phyloP scores from a whole-genome alignment of 169 alveolate genomes.

The Perkinsus chesapeaki region DNA sequence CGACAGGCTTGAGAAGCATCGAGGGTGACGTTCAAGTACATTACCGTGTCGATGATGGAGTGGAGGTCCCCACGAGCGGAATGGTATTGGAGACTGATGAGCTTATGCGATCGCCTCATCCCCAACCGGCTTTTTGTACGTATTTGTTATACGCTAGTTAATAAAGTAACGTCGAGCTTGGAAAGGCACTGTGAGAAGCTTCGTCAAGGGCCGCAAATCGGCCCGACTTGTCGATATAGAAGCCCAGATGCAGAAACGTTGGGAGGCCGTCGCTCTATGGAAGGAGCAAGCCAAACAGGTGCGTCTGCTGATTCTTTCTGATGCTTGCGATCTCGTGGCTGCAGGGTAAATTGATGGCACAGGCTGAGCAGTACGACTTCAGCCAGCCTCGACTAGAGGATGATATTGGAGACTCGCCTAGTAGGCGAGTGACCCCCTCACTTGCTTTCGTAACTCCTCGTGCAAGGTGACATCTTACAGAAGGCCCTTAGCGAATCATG shows the following conservation, averaged over 20 bases:
- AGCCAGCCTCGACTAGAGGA: background rate
- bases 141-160: too few relatives aligned
- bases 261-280: background rate
- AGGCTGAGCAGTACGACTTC: background rate
- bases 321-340: background rate
- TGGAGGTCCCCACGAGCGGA: background rate
- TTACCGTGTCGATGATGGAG: background rate
- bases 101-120: background rate
- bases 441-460: background rate
- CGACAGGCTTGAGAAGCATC: background rate
- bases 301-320: background rate
- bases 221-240: background rate
- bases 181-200: background rate
- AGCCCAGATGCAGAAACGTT: background rate
- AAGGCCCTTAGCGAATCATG: background rate
- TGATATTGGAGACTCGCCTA: background rate
- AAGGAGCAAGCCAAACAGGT: background rate
- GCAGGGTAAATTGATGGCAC: background rate
- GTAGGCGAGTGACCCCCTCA: background rate
- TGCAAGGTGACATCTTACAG: background rate
- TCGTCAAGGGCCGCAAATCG: background rate
- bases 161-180: background rate
- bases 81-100: background rate
- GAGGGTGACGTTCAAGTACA: background rate
- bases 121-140: background rate